These are phyloP conservation scores for Aureobasidium zeae DNA, from an alignment of 2,329 filamentous ascomycete species.

Conservation along the genomic window DNA sequence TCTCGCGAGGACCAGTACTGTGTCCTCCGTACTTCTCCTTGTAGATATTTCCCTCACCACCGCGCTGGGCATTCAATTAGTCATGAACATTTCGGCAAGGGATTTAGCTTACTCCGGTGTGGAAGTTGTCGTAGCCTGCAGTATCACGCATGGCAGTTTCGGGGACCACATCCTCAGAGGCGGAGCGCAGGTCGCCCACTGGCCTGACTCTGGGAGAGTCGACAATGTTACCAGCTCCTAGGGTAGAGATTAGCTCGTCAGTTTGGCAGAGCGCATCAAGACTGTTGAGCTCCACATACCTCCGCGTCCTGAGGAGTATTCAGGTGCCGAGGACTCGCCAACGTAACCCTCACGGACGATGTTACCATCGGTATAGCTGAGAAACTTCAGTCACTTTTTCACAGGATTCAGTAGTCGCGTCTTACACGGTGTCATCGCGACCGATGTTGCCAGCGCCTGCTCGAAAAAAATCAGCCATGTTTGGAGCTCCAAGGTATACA, in stretches of 20 bases:
- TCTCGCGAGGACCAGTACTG: slow-evolving; percentile 27
- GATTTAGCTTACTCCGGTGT: slow-evolving; percentile 38
- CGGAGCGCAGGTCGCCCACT: slow-evolving; percentile 19
- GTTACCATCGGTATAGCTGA: slow-evolving; percentile 35
- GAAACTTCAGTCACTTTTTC: background rate
- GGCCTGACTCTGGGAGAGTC: slow-evolving; percentile 29
- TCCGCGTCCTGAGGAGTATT: slow-evolving; percentile 32
- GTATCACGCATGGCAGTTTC: slow-evolving; percentile 32
- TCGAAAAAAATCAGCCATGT: too few relatives aligned
- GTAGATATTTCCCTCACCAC: slow-evolving; percentile 40
- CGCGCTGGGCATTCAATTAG: slow-evolving; percentile 27
- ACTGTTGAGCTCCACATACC: slow-evolving; percentile 17
- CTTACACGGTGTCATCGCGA: slow-evolving; percentile 38
- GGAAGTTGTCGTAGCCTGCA: slow-evolving; percentile 35
- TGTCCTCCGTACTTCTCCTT: slow-evolving; percentile 42
- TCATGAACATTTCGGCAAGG: background rate
- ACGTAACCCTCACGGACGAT: slow-evolving; percentile 39
- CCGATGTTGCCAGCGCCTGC: slow-evolving; percentile 51
- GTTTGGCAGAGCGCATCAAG: too few relatives aligned
- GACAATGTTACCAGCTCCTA: slow-evolving; percentile 35
- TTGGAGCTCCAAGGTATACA: too few relatives aligned
- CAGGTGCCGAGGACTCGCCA: slow-evolving; percentile 30
- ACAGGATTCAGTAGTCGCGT: background rate
- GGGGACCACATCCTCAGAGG: slow-evolving; percentile 35
- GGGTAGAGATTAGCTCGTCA: background rate